Evolutionary conservation across 305 asterid species (phyloP), one percentile per base, ranked within the genome.

Genomic region (Fraxinus greggii): DNA sequence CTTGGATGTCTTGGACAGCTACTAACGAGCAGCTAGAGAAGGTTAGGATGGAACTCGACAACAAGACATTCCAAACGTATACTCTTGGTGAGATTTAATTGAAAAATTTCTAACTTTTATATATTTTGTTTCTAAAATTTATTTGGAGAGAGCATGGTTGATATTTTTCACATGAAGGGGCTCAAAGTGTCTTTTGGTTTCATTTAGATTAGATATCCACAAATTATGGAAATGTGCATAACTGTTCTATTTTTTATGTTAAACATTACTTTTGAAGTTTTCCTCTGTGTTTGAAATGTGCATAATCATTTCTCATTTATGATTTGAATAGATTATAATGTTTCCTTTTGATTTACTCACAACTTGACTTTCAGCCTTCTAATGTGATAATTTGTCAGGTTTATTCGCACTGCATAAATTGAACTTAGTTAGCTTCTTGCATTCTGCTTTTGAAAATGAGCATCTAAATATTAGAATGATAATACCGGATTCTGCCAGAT

Each of bases 1-100:
- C 99, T 31, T 96, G 99, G 99, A 96, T 96, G 97, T 96, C 98
- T 51, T 93, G 90, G 92, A 90, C 92, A 81, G 82, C 94, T 72
- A 90, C 97, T 80, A 97, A 91, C 23, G 96, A 94, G 79, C 97
- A 93, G 86, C 93, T 97, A 5, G 95, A 91, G 88, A 90, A 89
- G 86, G 91, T 91, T 63, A 87, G 93, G 86, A 93, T 92, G 98
- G 98, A 97, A 28, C 98, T 97, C 21, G 98, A 94, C 91, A 91
- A 92, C 79, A 93, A 89, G 92, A 91, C 90, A 40, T 94, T 90
- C 86, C 88, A 81, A 78, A 88, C 97, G 5, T 92, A 89, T 87
- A 90, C 96, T 81, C 92, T 92, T 77, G 99, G 99, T 94, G 91
- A 86, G 92, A 61, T 80, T 78, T 78, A 38, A 28, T 29, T 6